Base-by-base conservation (phyloP, 768 basidiomycete genomes). In the Dentipellis fragilis region DNA sequence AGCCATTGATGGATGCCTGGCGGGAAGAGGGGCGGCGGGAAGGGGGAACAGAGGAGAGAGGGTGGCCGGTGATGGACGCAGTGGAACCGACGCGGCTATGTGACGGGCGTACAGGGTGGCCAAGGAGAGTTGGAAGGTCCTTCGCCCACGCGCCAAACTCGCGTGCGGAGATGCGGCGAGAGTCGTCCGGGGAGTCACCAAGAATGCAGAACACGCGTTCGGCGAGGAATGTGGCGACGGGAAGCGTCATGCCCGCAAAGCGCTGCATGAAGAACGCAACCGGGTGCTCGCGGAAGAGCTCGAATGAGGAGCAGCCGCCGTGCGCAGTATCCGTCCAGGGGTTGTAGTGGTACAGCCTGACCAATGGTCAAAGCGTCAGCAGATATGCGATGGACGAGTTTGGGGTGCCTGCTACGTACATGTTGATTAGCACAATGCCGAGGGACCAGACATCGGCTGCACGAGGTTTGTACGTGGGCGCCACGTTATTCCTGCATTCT, bases 391-490 rank as follows among this genome's bases (percentile, higher is more conserved):
- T 55, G 55, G n/a, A 35, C 11, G 56, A 49, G 23, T 49, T 34
- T 14, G 10, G 55, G 48, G 39, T 4, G 34, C 12, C 47, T 14
- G 50, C 12, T 17, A 75, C 84, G 37, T 63, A 89, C 91, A 98
- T 94, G 71, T 99, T 99, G 79, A 99, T 91, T 64, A 99, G 83
- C 61, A 99, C 96, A 68, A 99, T 96, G 59, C 95, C 95, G 63
- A 99, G 79, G 22, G 95, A 97, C 95, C 93, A 99, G 54, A 99
- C 93, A 72, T 99, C 95, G 58, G 96, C 96, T 56, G 90, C 89
- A 64, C 87, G 88, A 59, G 95, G 93, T 60, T 81, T 80, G 75
- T 99, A 99, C 51, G 88, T 89, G 59, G 96, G 94, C 29, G 88
- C 89, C 62, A 93, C 78, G 71, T 97, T 96, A 76, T 98, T 98